Base-by-base conservation (phyloP, 305 asterid species). In the Fraxinus floribunda region DNA sequence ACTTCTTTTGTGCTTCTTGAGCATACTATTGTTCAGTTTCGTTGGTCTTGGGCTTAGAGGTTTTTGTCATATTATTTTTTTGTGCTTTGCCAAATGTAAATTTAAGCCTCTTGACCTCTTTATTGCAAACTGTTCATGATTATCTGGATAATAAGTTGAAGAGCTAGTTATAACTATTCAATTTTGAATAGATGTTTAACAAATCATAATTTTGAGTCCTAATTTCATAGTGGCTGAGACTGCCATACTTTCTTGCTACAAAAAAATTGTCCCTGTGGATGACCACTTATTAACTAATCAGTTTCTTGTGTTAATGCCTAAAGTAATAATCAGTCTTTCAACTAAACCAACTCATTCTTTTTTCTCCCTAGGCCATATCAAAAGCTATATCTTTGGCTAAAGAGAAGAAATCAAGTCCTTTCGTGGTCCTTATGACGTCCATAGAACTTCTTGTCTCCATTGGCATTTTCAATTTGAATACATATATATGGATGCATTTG, bases 141-240 rank as follows among this genome's bases (percentile, higher is more conserved):
- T 66, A 52, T n/a, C 36, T 76, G 32, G 70, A 60, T 55, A 44
- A 49, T 22, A n/a, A 13, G 77, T 22, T 75, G 15, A 35, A 57
- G 20, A 49, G 44, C 20, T 39, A 39, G 36, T 62, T n/a, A 75
- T 49, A 39, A 7, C 79, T 7, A 26, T 60, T 74, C 39, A 55
- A 24, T 39, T 75, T 78, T 35, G 4, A 62, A 30, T 76, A 36
- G 13, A 52, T 16, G 30, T 35, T 82, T 41, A 75, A 70, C 71
- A n/a, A 81, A 62, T 82, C 77, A 22, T 35, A 64, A 29, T 60
- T 77, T 64, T 1, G n/a, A 32, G 62, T 73, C 72, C 55, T 46
- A 57, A 26, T 71, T 73, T 39, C 76, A 2, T 41, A 16, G 73
- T 78, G 35, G 36, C n/a, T 10, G 74, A 4, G 24, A 39, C 35